A percentile compares a stretch with the other conserved stretches of the same genome.
These are phyloP conservation scores for Herpetomonas tarakana DNA, from an alignment of 208 protist species.

Conservation along the genomic window DNA sequence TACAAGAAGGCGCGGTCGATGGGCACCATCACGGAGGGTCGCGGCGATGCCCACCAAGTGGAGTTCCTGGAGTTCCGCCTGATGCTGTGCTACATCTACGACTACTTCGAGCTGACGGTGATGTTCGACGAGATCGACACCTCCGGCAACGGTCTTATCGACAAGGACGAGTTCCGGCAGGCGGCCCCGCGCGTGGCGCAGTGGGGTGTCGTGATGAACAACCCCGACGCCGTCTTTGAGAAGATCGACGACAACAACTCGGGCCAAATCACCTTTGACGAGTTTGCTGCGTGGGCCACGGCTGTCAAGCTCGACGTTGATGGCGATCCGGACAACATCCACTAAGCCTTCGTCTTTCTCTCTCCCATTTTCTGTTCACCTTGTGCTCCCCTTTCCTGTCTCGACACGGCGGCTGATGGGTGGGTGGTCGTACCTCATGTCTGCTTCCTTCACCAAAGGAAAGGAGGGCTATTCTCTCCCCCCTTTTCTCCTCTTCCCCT, in stretches of 20 bases:
- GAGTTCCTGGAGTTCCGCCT: slow-evolving; percentile 78
- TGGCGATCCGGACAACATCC: slow-evolving; percentile 45
- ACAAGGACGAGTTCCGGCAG: slow-evolving; percentile 61
- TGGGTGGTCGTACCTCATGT: too few species aligned
- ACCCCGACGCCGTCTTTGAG: slow-evolving; percentile 64
- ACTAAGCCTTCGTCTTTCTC: not conserved
- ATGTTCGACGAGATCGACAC: slow-evolving; percentile 86
- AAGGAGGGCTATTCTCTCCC: too few species aligned
- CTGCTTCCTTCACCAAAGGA: too few species aligned
- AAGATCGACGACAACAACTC: slow-evolving; percentile 65
- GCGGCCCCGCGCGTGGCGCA: slow-evolving; percentile 46
- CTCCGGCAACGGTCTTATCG: slow-evolving; percentile 64
- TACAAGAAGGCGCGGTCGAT: slow-evolving; percentile 41
- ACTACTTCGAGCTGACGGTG: slow-evolving; percentile 64
- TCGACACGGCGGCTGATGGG: too few species aligned
- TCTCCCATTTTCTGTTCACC: too few species aligned
- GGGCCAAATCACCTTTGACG: slow-evolving; percentile 75
- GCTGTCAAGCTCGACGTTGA: slow-evolving; percentile 41
- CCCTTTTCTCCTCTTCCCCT: too few species aligned
- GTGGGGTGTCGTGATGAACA: slow-evolving; percentile 57
- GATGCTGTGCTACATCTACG: slow-evolving; percentile 71
- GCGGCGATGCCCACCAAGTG: slow-evolving; percentile 41
- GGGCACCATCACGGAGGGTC: slow-evolving; percentile 19
- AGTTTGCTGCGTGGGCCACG: slow-evolving; percentile 68
- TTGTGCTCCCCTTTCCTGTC: too few species aligned